A percentile compares a stretch with the other conserved stretches of the same genome.
Conservation (phyloP, 2,329 filamentous ascomycete species). For the Verticillium tricorpus region DNA sequence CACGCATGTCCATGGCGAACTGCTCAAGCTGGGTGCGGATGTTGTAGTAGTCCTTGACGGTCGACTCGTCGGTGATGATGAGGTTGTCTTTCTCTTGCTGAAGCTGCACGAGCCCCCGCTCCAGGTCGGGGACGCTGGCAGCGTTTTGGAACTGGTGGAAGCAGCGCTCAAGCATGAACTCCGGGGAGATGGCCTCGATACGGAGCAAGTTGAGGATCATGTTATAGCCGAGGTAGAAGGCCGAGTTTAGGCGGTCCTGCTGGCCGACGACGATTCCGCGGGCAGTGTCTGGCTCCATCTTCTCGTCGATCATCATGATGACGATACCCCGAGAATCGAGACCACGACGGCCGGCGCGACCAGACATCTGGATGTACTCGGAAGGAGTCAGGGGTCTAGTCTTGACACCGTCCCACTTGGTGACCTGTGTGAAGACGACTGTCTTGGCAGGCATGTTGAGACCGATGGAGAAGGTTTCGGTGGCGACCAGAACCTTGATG, state of each 20-base stretch:
- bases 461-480: slow-evolving; percentile 97
- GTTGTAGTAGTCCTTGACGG: slow-evolving; percentile 91
- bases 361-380: slow-evolving; percentile 98
- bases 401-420: slow-evolving; percentile 84
- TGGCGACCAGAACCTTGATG: slow-evolving; percentile 97
- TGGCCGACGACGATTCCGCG: slow-evolving; percentile 95
- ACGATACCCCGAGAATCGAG: slow-evolving; percentile 97
- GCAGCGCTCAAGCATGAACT: slow-evolving; percentile 97
- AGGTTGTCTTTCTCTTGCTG: slow-evolving; percentile 71
- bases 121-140: slow-evolving; percentile 75
- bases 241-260: slow-evolving; percentile 95
- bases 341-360: slow-evolving; percentile 91
- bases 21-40: slow-evolving; percentile 77
- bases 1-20: slow-evolving; percentile 84
- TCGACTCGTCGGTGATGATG: slow-evolving; percentile 78
- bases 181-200: slow-evolving; percentile 98
- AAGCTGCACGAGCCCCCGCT: slow-evolving; percentile 75
- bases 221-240: slow-evolving; percentile 97
- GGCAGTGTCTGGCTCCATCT: slow-evolving; percentile 90
- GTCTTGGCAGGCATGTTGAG: slow-evolving; percentile 99
- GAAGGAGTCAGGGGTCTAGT: slow-evolving; percentile 85
- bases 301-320: slow-evolving; percentile 98
- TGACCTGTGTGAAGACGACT: slow-evolving; percentile 95
- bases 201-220: slow-evolving; percentile 96
- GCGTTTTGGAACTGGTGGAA: slow-evolving; percentile 99